Conservation (phyloP, 805 yeast species). For the Saccharomycopsis sp. region DNA sequence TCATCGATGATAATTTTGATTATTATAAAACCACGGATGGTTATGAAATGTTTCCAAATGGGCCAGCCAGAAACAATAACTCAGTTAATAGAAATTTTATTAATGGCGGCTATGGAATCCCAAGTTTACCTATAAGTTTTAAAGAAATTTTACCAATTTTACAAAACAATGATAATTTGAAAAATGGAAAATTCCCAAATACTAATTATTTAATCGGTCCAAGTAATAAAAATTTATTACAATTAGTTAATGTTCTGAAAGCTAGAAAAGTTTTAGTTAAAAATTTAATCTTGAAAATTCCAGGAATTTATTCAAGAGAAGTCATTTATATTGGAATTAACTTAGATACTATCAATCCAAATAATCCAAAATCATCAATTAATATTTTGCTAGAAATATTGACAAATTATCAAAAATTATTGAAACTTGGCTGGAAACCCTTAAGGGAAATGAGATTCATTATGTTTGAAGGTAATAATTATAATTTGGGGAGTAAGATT, state of each 20-base stretch:
- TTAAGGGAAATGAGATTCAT: slow-evolving; percentile 11
- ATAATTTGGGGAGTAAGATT: too few species aligned
- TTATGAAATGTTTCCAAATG: slow-evolving; percentile 46
- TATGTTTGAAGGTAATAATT: slow-evolving; percentile 27
- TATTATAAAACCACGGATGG: slow-evolving; percentile 47
- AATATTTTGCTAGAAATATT: slow-evolving; percentile 39
- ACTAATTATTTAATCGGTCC: too few species aligned
- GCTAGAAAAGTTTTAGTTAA: too few species aligned
- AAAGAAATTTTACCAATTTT: too few species aligned
- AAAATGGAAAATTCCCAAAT: too few species aligned
- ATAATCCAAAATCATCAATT: background rate
- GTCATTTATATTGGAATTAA: slow-evolving; percentile 45
- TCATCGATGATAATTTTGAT: slow-evolving; percentile 52
- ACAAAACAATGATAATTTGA: too few species aligned
- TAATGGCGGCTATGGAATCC: too few species aligned
- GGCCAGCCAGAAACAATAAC: slow-evolving; percentile 53
- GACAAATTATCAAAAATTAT: slow-evolving; percentile 28
- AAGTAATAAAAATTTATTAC: too few species aligned
- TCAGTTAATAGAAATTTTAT: slow-evolving; percentile 54
- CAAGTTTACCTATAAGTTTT: too few species aligned
- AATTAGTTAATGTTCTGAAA: too few species aligned
- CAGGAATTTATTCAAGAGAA: slow-evolving; percentile 43
- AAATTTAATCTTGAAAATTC: slow-evolving; percentile 44
- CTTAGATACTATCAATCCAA: slow-evolving; percentile 31
- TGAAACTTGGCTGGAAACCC: slow-evolving; percentile 16